Conservation (phyloP, 1,284 basidiomycete genomes). For the Malassezia psittaci region DNA sequence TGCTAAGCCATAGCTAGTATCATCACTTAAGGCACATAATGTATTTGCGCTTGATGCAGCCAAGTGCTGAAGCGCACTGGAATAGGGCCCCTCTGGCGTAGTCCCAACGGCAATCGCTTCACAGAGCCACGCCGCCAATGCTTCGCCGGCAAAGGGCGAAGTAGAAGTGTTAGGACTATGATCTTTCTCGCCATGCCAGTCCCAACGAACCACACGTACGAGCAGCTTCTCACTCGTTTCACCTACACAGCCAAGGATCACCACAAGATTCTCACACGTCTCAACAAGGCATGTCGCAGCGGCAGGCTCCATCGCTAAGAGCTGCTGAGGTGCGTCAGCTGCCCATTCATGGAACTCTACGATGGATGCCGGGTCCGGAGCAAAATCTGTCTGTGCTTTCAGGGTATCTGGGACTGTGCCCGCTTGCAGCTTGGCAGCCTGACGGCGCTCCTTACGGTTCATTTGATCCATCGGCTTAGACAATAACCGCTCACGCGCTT, state of each 20-base stretch:
- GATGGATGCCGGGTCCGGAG: constrained; percentile 14
- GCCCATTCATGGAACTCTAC: constrained; percentile 15
- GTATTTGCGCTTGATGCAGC: constrained; percentile 27
- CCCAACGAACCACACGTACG: constrained; percentile 22
- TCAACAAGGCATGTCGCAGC: constrained; percentile 28
- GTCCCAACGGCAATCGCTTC: constrained; percentile 22
- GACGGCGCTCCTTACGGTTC: constrained; percentile 45
- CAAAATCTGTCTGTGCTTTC: constrained; percentile 17
- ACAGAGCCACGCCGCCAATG: constrained; percentile 25
- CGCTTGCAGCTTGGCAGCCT: constrained; percentile 32
- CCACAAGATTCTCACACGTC: constrained; percentile 31
- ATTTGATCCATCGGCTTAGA: constrained; percentile 39
- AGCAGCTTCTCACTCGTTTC: constrained; percentile 30
- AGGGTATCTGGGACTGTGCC: constrained; percentile 24
- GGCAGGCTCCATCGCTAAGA: constrained; percentile 22
- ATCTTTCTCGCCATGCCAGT: constrained; percentile 20
- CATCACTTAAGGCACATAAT: constrained; percentile 28
- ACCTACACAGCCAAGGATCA: constrained; percentile 25
- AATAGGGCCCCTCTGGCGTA: background rate
- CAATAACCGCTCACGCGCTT: constrained; percentile 23
- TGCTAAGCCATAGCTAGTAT: constrained; percentile 13
- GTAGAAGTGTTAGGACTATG: constrained; percentile 10
- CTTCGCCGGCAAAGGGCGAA: constrained; percentile 18
- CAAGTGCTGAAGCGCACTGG: constrained; percentile 16
- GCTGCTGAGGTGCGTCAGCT: constrained; percentile 7